Evolutionary conservation across 2,329 filamentous ascomycete genomes (phyloP).

Genomic region (Cladosporium colombiae): DNA sequence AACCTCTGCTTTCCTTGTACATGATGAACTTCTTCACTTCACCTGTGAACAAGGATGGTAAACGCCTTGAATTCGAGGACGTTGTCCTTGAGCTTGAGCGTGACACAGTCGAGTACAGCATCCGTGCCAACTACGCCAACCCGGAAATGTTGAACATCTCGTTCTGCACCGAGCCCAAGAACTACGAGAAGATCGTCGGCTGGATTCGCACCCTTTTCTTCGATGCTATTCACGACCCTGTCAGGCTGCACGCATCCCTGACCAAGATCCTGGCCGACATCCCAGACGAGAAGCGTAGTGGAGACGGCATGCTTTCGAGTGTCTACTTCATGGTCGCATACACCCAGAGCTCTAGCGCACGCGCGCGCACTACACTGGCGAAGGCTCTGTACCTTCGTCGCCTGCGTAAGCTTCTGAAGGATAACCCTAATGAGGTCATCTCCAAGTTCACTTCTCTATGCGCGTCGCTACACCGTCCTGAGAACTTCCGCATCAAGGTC

Average conservation of each 20-base stretch:
- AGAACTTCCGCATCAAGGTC: slow-evolving; percentile 83
- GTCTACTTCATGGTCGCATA: slow-evolving; percentile 78
- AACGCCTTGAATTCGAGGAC: slow-evolving; percentile 82
- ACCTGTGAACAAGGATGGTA: slow-evolving; percentile 74
- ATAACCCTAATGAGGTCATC: slow-evolving; percentile 74
- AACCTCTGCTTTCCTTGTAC: slow-evolving; percentile 82
- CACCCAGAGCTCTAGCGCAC: slow-evolving; percentile 71
- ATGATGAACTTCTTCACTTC: slow-evolving; percentile 93
- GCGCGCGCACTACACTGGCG: slow-evolving; percentile 79
- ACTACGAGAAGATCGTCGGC: slow-evolving; percentile 77
- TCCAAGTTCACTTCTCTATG: slow-evolving; percentile 76
- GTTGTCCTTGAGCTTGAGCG: slow-evolving; percentile 88
- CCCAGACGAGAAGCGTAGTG: slow-evolving; percentile 86
- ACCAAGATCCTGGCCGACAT: slow-evolving; percentile 88
- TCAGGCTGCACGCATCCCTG: slow-evolving; percentile 60
- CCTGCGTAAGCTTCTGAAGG: slow-evolving; percentile 75
- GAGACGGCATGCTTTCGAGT: slow-evolving; percentile 63
- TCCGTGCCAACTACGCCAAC: slow-evolving; percentile 72
- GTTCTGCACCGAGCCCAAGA: slow-evolving; percentile 84
- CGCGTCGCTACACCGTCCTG: slow-evolving; percentile 72
- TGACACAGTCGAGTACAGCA: slow-evolving; percentile 82
- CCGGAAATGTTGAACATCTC: slow-evolving; percentile 78
- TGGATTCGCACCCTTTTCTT: slow-evolving; percentile 89
- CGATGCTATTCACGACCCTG: slow-evolving; percentile 83
- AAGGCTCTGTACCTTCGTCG: slow-evolving; percentile 85